A percentile compares a stretch with the other conserved stretches of the same genome.
These are phyloP conservation scores for Entonaema liquescens DNA, from an alignment of 495 filamentous ascomycete genomes.

Conservation along the genomic window DNA sequence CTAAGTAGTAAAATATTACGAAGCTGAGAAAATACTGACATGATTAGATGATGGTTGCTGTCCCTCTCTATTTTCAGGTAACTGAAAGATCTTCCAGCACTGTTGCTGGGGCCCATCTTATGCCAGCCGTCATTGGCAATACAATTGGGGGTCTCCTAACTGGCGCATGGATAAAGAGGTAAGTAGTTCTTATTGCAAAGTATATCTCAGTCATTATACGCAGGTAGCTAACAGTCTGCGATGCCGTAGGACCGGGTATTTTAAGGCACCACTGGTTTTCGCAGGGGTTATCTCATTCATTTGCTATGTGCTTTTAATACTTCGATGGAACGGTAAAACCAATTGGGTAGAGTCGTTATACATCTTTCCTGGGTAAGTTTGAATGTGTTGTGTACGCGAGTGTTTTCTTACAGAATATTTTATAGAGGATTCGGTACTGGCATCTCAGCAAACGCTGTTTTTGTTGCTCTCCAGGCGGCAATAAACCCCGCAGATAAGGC, in stretches of 20 bases:
- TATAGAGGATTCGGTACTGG: slow-evolving; percentile 62
- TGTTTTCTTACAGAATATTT: slow-evolving; percentile 1
- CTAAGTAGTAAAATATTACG: slow-evolving; percentile 14
- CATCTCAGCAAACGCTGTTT: slow-evolving; percentile 60
- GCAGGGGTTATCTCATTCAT: slow-evolving; percentile 60
- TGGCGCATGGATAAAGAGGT: slow-evolving; percentile 64
- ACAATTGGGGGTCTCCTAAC: slow-evolving; percentile 68
- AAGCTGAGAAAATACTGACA: slow-evolving; percentile 15
- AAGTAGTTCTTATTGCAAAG: neutral
- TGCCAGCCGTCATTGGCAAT: slow-evolving; percentile 73
- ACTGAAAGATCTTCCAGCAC: slow-evolving; percentile 64
- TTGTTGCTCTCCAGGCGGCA: slow-evolving; percentile 65
- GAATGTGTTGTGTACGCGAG: neutral
- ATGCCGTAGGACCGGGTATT: slow-evolving; percentile 61
- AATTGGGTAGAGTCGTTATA: slow-evolving; percentile 68
- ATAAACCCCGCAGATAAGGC: slow-evolving; percentile 62
- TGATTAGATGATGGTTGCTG: slow-evolving; percentile 61
- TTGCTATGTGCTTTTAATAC: slow-evolving; percentile 64
- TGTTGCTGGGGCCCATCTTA: slow-evolving; percentile 65
- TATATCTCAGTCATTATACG: neutral
- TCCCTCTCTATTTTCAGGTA: slow-evolving; percentile 77
- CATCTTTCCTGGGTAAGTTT: slow-evolving; percentile 61
- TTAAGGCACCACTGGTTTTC: slow-evolving; percentile 63
- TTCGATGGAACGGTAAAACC: slow-evolving; percentile 70
- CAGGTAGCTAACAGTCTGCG: neutral